A percentile compares a stretch with the other conserved stretches of the same genome.
Evolutionary conservation across 495 filamentous ascomycete genomes (phyloP).

Genomic region (Penicillium canescens): DNA sequence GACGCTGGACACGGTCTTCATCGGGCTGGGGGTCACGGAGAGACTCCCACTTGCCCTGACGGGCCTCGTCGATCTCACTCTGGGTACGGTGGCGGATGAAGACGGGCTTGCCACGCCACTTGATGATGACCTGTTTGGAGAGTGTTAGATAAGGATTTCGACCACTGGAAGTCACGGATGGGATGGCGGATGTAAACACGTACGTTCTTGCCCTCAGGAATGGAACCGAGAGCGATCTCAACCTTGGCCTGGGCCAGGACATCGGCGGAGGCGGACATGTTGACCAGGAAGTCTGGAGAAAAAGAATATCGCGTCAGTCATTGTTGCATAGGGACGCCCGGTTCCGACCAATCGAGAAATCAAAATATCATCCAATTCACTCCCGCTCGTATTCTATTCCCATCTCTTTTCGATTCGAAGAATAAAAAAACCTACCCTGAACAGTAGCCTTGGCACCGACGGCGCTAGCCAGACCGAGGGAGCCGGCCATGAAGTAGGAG

Average conservation of each 20-base stretch:
- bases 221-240: slow-evolving; percentile 86
- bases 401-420: slow-evolving; percentile 3
- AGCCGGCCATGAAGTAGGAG: slow-evolving; percentile 97
- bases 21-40: slow-evolving; percentile 92
- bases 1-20: slow-evolving; percentile 90
- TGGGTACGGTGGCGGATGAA: slow-evolving; percentile 98
- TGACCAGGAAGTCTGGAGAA: slow-evolving; percentile 90
- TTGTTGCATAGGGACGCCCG: slow-evolving; percentile 16
- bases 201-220: slow-evolving; percentile 99
- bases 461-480: slow-evolving; percentile 85
- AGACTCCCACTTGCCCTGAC: slow-evolving; percentile 69
- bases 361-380: not conserved
- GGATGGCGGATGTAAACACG: slow-evolving; percentile 27
- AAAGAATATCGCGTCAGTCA: slow-evolving; percentile 23
- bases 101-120: slow-evolving; percentile 99
- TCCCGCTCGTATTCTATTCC: not conserved
- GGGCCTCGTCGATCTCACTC: slow-evolving; percentile 83
- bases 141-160: slow-evolving; percentile 9
- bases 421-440: slow-evolving; percentile 68
- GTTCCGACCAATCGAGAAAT: not conserved
- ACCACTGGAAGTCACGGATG: slow-evolving; percentile 1
- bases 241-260: slow-evolving; percentile 99
- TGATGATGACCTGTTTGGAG: slow-evolving; percentile 83
- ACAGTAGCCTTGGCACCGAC: slow-evolving; percentile 96
- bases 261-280: slow-evolving; percentile 99